Conservation (phyloP, 257 asterid genomes). For the Ballota nigra region DNA sequence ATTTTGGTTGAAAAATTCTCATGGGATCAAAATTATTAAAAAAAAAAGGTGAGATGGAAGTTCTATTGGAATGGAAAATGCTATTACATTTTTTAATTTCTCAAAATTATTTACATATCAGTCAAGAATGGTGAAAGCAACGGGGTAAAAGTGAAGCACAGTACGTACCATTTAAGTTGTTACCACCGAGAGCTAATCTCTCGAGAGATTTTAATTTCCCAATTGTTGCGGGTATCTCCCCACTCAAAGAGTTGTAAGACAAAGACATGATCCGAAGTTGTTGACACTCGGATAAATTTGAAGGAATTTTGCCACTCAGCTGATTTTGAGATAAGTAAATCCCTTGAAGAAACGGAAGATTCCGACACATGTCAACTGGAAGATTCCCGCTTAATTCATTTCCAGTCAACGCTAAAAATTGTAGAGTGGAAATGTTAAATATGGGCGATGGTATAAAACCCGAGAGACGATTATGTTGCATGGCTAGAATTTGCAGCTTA, state of each 20-base stretch:
- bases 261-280: neutral
- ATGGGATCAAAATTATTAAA: no score
- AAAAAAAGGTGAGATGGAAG: no score
- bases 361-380: constrained; percentile 1
- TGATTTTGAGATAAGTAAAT: neutral
- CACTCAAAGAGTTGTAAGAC: constrained; percentile 1
- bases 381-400: constrained; percentile 15
- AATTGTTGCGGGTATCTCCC: constrained; percentile 15
- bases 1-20: no score
- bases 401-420: neutral
- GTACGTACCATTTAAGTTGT: neutral
- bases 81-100: no score
- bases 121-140: no score
- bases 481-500: neutral
- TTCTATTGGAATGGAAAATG: no score
- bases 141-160: neutral
- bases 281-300: constrained; percentile 4
- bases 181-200: neutral
- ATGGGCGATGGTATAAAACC: constrained; percentile 8
- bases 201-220: constrained; percentile 11
- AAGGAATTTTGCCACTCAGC: constrained; percentile 14
- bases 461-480: neutral
- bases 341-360: neutral
- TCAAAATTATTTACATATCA: no score
- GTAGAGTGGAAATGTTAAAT: neutral